A percentile compares a stretch with the other conserved stretches of the same genome.
Evolutionary conservation across 2,329 filamentous ascomycete genomes (phyloP).

Genomic region (Polychaeton citri): DNA sequence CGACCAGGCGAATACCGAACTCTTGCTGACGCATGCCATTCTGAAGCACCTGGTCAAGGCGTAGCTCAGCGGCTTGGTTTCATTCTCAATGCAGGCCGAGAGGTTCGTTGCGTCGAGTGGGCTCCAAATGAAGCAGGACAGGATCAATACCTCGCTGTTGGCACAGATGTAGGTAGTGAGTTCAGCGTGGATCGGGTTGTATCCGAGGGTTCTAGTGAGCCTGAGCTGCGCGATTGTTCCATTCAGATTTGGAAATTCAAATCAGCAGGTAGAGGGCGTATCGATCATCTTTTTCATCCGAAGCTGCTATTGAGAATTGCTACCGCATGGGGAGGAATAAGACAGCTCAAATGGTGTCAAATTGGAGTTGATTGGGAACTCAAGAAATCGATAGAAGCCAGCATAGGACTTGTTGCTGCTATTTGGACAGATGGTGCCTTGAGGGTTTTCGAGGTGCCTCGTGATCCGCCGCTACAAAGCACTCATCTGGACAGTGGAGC

Average conservation of each 20-base stretch:
- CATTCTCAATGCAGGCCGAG: conserved; percentile 43
- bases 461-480: conserved; percentile 7
- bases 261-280: conserved; percentile 21
- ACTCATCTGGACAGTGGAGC: conserved; percentile 31
- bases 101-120: conserved; percentile 38
- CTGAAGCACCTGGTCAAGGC: not conserved
- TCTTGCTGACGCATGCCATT: conserved; percentile 5
- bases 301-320: conserved; percentile 39
- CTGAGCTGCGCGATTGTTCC: conserved; percentile 31
- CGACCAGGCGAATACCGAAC: conserved; percentile 1
- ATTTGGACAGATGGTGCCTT: conserved; percentile 46
- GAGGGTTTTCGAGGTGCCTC: conserved; percentile 39
- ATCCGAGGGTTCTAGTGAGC: conserved; percentile 11
- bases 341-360: conserved; percentile 44
- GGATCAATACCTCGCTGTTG: conserved; percentile 44
- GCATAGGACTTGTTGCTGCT: conserved; percentile 41
- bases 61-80: conserved; percentile 30
- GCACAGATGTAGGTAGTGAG: not conserved
- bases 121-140: conserved; percentile 25
- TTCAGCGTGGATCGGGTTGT: not conserved
- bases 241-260: conserved; percentile 48
- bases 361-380: conserved; percentile 22
- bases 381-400: conserved; percentile 17
- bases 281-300: conserved; percentile 33
- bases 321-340: conserved; percentile 43